Base-by-base conservation (phyloP, 306 rosid genomes). In the Cucumis melo region DNA sequence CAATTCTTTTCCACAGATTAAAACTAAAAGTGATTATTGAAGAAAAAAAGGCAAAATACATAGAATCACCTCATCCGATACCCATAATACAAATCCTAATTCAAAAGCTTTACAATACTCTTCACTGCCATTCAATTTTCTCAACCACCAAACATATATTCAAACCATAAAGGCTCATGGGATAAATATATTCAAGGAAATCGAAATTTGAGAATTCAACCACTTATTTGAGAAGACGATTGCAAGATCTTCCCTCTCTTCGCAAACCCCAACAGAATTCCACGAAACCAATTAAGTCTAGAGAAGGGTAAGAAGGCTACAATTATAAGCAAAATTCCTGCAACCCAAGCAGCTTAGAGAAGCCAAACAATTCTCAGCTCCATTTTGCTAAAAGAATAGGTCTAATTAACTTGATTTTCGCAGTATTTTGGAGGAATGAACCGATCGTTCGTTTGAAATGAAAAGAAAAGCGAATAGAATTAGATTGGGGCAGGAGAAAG, bases 181-280 rank as follows among this genome's bases (percentile, higher is more conserved):
- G 27, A 53, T 11, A 71, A 42, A 54, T 9, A 32, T 12, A 16
- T 50, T 7, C 16, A 21, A 66, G 9, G 5, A 38, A 15, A 66
- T 38, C 19, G 29, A 66, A 13, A 66, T 19, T 6, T 23, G 17
- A 51, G 8, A 20, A 56, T 21, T 24, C 34, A 20, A 54, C 19
- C 62, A 17, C 75, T 78, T 75, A 93, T 92, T 70, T 84, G 78
- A 29, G 91, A 88, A 0, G 97, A 83, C 20, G 92, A 77, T 29
- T 85, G 85, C 91, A 82, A 65, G 87, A 67, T 91, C 85, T 91
- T 93, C 51, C 98, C 97, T 78, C 97, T 87, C 67, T 73, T 79
- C 11, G 90, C 87, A 23, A 91, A 86, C 11, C 60, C 81, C 74
- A 86, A 16, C 42, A 93, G 24, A 80, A 44, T 58, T 54, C 80